Conservation (phyloP, 495 filamentous ascomycete genomes). For the Penicillium nucicola region DNA sequence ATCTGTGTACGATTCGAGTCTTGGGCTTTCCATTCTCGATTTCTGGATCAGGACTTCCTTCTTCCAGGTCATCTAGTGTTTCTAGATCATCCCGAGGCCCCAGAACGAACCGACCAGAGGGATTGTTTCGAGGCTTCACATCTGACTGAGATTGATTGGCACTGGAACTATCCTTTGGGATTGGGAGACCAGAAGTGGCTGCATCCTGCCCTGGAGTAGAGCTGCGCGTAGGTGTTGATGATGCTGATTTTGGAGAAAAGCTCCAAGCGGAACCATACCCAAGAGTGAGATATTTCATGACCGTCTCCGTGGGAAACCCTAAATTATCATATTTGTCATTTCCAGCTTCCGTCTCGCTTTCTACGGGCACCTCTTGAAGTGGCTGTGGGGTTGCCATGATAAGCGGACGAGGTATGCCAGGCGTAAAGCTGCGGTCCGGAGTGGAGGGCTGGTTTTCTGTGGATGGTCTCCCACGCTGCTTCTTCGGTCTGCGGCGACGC, state of each 20-base stretch:
- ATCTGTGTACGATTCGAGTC: constrained; percentile 46
- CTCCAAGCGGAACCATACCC: constrained; percentile 62
- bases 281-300: constrained; percentile 59
- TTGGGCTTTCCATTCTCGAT: constrained; percentile 22
- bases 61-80: constrained; percentile 27
- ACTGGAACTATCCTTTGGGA: constrained; percentile 1
- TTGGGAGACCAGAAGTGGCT: background rate
- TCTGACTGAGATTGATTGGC: background rate
- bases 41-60: constrained; percentile 19
- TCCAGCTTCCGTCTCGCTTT: constrained; percentile 8
- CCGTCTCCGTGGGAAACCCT: constrained; percentile 37
- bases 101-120: constrained; percentile 17
- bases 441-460: constrained; percentile 15
- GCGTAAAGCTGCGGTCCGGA: constrained; percentile 29
- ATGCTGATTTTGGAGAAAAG: constrained; percentile 27
- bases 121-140: background rate
- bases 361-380: constrained; percentile 9
- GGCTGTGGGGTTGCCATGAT: constrained; percentile 27
- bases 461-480: constrained; percentile 13
- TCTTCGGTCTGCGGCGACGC: constrained; percentile 41
- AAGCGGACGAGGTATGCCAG: constrained; percentile 46
- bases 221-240: constrained; percentile 19
- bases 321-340: constrained; percentile 20
- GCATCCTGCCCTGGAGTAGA: background rate
- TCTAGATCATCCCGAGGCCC: constrained; percentile 28